Base-by-base conservation (phyloP, 495 filamentous ascomycete species). In the Aspergillus nanangensis region DNA sequence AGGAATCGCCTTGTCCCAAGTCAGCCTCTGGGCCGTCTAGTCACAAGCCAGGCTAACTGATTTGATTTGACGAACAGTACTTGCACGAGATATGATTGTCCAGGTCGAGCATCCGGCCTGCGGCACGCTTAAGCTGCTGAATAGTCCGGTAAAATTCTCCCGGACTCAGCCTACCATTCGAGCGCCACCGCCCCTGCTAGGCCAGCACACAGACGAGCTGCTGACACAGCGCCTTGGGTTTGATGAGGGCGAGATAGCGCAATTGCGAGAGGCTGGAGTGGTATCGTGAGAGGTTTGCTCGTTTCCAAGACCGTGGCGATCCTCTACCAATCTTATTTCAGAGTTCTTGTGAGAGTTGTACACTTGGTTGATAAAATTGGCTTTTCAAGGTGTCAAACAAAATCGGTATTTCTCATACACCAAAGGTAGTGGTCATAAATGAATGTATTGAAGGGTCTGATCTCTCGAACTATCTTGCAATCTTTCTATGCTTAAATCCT, bases 131-230 rank as follows among this genome's bases (percentile, higher is more conserved):
- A 91, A 90, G 65, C 57, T 96, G 43, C 80, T 98, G 20, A 95
- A 91, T 56, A 90, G 91, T 11, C 93, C 93, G 1, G 81, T 98
- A 47, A 98, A 98, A 63, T 96, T 88, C 65, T 95, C 89, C 8
- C 78, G 89, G 38, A 83, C 85, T 8, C 79, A 73, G 44, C 88
- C 92, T 0, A 73, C 81, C 15, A 78, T 95, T n/a, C 69, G 92
- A 5, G 85, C 69, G 5, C 79, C 88, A 14, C 93, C 93, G 34
- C 93, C 93, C 8, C 84, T 83, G 3, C 67, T 98, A 34, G 93
- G 93, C 0, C 83, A 98, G 62, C 92, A 98, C 66, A 96, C 93
- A 2, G 75, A 92, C 52, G 90, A 97, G 65, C 74, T 97, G 1
- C 66, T 98, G 47, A 50, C 65, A 19, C 76, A 80, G 1, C 52